phyloP scores from a whole-genome alignment of 345 rosid genomes.

The Mangifera indica region DNA sequence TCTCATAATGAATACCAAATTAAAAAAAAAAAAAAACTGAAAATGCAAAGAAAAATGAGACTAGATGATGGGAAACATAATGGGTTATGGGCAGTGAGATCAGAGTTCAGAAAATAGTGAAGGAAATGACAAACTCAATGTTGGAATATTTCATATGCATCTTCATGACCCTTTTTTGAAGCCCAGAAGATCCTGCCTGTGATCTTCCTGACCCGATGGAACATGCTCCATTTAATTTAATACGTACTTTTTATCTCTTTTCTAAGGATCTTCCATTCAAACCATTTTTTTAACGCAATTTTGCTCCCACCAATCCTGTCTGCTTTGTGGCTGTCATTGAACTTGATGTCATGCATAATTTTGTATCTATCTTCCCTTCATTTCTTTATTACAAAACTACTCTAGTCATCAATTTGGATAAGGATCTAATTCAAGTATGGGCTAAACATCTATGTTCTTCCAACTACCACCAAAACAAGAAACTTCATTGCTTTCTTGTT shows the following conservation, averaged over 20 bases:
- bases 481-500: conserved; percentile 30
- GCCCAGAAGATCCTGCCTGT: conserved; percentile 39
- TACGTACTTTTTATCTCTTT: conserved; percentile 29
- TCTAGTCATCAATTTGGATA: conserved; percentile 29
- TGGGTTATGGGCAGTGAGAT: conserved; percentile 28
- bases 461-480: conserved; percentile 66
- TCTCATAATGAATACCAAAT: conserved; percentile 13
- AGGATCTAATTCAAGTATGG: conserved; percentile 44
- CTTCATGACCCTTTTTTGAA: conserved; percentile 30
- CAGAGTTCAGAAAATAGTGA: not conserved
- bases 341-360: conserved; percentile 52
- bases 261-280: conserved; percentile 26
- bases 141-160: conserved; percentile 35
- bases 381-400: conserved; percentile 25
- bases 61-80: conserved; percentile 22
- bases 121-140: conserved; percentile 28
- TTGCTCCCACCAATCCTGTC: conserved; percentile 43
- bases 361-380: conserved; percentile 26
- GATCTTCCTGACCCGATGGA: conserved; percentile 49
- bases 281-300: conserved; percentile 12
- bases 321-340: conserved; percentile 53
- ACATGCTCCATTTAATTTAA: conserved; percentile 32
- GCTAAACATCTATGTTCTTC: conserved; percentile 37
- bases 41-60: conserved; percentile 21
- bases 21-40: too few species aligned